Evolutionary conservation across 106 monocot genomes (phyloP), one percentile per base, ranked within the genome.

Genomic region (Agapanthus africanus): DNA sequence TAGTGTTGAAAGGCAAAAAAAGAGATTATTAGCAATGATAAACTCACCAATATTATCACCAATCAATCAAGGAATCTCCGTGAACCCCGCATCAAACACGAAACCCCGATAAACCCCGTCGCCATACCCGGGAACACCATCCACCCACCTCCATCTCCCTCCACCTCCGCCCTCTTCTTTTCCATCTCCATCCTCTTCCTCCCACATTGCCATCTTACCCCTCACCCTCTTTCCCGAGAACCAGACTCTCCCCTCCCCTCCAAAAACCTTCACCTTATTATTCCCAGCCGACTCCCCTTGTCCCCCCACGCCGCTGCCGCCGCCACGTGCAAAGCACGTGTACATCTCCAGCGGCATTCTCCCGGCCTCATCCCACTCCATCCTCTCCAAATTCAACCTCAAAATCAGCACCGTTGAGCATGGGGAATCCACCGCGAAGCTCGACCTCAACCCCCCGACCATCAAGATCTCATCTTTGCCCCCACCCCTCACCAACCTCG

Each of bases 211-310:
- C 81, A 93, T 66, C 75, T 74, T 93, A 21, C 99, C 87, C 69
- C 66, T 79, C 59, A 87, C 99, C 69, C 85, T 83, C 81, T 87
- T 90, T 62, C 99, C 93, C 2, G 99, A 85, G 65, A 99, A 99
- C 92, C 89, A 99, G 3, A 99, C 97, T 75, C 82, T 84, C 57
- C 97, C 97, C 33, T 90, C 85, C 37, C 92, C 97, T 2, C 97
- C 97, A 54, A 93, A 99, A 22, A 93, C 92, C 87, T 99, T 93
- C 56, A 93, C 92, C 79, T 99, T 93, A 71, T 92, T 99, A 59
- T 79, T 86, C 36, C 79, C 85, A n/a, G n/a, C n/a, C n/a, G n/a
- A n/a, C n/a, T n/a, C n/a, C n/a, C n/a, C n/a, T n/a, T n/a, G n/a
- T n/a, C n/a, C n/a, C n/a, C n/a, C n/a, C n/a, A n/a, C n/a, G n/a